Base-by-base conservation (phyloP, 2,329 filamentous ascomycete genomes). In the Orbilia ellipsospora region DNA sequence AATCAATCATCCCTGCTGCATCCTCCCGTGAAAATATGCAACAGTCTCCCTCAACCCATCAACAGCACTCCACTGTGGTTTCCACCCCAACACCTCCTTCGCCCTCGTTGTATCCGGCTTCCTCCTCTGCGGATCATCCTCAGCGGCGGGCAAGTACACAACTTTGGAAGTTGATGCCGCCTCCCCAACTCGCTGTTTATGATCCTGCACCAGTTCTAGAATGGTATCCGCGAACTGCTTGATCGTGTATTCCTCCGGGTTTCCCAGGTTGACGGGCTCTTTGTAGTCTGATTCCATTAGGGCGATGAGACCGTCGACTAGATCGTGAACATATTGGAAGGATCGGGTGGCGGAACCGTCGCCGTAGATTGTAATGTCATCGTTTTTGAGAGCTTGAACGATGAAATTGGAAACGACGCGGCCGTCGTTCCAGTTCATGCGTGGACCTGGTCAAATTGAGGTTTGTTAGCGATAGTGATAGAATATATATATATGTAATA, bases 321-420 rank as follows among this genome's bases (percentile, higher is more conserved):
- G 79, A 68, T 81, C 80, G 16, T 80, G 77, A 8, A 82, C 77
- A 69, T 80, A 81, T 56, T 81, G 80, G 64, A 81, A 81, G 8
- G 80, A 81, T 45, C 80, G 76, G 50, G 81, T 81, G 7, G 80
- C 78, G 5, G 72, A 76, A 20, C 80, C 81, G 50, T 81, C 80
- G 12, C 80, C 81, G 31, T 80, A 81, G 18, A 81, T 77, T 26
- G 74, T 78, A 7, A 81, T 65, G n/a, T 79, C 73, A 31, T 80
- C 65, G 7, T 78, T 77, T 16, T 73, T 70, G 12, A 82, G 75
- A 0, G 80, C 81, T 60, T 80, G 78, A 23, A 79, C 66, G 23
- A 81, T 79, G 60, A 82, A 82, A 61, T 79, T 82, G 0, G 80
- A 81, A n/a, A 82, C 80, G 4, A 82, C 80, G 20, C 80, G 79